These are phyloP conservation scores for Fonsecaea erecta DNA, from an alignment of 2,329 filamentous ascomycete genomes.

Conservation along the genomic window DNA sequence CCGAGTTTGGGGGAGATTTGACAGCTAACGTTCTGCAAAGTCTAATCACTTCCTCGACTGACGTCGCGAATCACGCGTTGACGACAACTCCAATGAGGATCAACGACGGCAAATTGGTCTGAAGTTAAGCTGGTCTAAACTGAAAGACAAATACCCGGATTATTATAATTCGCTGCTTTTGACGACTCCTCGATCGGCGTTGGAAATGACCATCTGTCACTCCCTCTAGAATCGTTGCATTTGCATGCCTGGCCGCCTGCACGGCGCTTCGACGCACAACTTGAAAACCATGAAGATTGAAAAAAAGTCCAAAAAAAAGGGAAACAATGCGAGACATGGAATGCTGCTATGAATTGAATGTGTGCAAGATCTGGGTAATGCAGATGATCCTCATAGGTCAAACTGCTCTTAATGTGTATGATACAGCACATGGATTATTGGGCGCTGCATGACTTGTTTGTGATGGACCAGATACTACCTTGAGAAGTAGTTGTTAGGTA, in stretches of 20 bases:
- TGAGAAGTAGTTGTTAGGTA: slow-evolving; percentile 9
- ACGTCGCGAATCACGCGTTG: neutral
- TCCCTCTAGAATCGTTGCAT: slow-evolving; percentile 10
- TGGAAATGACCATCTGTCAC: neutral
- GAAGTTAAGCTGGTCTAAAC: slow-evolving; percentile 17
- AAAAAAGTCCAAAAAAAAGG: neutral
- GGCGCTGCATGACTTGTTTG: neutral
- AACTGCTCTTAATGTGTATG: slow-evolving; percentile 33
- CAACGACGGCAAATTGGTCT: slow-evolving; percentile 2
- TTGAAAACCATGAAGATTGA: neutral
- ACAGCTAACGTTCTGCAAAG: slow-evolving; percentile 11
- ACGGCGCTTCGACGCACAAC: neutral
- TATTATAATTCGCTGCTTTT: slow-evolving; percentile 11
- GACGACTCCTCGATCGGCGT: neutral
- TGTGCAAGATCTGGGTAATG: slow-evolving; percentile 19
- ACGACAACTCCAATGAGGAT: neutral
- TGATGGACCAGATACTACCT: slow-evolving; percentile 5
- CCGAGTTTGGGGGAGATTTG: neutral
- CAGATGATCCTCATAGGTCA: slow-evolving; percentile 4
- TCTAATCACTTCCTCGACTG: neutral
- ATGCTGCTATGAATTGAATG: slow-evolving; percentile 11
- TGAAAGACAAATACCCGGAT: slow-evolving; percentile 23
- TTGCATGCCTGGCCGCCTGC: slow-evolving; percentile 1
- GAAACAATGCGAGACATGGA: slow-evolving; percentile 7
- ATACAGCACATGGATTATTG: slow-evolving; percentile 14